A percentile compares a stretch with the other conserved stretches of the same genome.
phyloP scores from a whole-genome alignment of 2,329 filamentous ascomycete species.

The Colletotrichum camelliae region DNA sequence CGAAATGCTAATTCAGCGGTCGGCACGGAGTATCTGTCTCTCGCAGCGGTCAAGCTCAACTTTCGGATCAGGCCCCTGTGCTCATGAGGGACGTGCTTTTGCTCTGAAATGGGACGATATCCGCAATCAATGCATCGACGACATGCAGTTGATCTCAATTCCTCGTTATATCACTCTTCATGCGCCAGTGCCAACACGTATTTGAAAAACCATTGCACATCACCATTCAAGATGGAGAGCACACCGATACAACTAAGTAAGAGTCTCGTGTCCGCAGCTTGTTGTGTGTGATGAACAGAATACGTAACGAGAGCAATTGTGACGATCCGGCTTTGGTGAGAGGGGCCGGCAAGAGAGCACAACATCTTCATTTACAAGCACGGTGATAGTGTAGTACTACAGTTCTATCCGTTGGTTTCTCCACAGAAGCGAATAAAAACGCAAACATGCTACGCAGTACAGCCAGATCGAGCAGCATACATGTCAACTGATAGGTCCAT shows the following conservation, averaged over 20 bases:
- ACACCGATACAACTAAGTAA: neutral
- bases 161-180: neutral
- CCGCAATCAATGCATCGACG: neutral
- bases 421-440: neutral
- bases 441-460: neutral
- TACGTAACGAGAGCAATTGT: neutral
- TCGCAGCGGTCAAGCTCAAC: neutral
- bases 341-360: neutral
- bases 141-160: neutral
- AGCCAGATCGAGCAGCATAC: neutral
- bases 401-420: neutral
- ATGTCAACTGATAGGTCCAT: neutral
- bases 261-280: neutral
- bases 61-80: neutral
- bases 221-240: neutral
- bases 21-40: neutral
- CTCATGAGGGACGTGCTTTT: neutral
- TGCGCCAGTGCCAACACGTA: neutral
- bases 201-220: neutral
- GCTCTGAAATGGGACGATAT: neutral
- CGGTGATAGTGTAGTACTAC: neutral
- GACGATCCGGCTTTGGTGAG: neutral
- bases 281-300: neutral
- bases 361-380: neutral
- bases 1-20: constrained; percentile 7